Base-by-base conservation (phyloP, 768 basidiomycete species). In the Chlorophyllum brunneum region DNA sequence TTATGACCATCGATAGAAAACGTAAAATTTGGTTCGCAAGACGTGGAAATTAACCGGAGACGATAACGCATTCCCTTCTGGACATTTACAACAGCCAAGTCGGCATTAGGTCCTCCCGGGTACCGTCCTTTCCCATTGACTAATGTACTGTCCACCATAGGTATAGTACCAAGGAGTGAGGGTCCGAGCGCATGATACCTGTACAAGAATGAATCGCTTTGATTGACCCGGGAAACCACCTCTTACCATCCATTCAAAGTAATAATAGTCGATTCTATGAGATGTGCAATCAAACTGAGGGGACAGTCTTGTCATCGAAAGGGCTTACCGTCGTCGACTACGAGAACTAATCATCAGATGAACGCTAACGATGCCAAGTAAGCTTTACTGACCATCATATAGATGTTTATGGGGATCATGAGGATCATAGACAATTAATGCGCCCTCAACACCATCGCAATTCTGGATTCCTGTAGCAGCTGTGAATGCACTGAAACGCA, bases 1-100 rank as follows among this genome's bases (percentile, higher is more conserved):
- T 60, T 59, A 57, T 80, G 78, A 2, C 63, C 60, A 39, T 77
- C 74, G 52, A 80, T 77, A 4, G 69, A 73, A 64, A 80, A 73
- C 1, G 54, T 57, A 57, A 67, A 72, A 52, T 67, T 68, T 64
- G 59, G 73, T 11, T 58, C 54, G 53, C 61, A 64, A n/a, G 63
- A 60, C 1, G 56, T 56, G 18, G 60, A 61, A 18, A 66, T 36
- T 10, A 66, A 29, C 2, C 63, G 57, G 54, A 66, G 55, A 6
- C 65, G 61, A 33, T 66, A 77, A 33, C 67, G 65, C 42, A 63
- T 67, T 5, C 67, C 65, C 2, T 37, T 49, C 15, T 61, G 42
- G 30, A 76, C 73, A 22, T 66, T 68, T 40, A 71, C 63, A 27
- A 71, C 62, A 9, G 70, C 65, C 36, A 70, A 58, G 4, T 63